These are phyloP conservation scores for Ophiostoma perfectum DNA, from an alignment of 2,329 filamentous ascomycete species.

Conservation along the genomic window DNA sequence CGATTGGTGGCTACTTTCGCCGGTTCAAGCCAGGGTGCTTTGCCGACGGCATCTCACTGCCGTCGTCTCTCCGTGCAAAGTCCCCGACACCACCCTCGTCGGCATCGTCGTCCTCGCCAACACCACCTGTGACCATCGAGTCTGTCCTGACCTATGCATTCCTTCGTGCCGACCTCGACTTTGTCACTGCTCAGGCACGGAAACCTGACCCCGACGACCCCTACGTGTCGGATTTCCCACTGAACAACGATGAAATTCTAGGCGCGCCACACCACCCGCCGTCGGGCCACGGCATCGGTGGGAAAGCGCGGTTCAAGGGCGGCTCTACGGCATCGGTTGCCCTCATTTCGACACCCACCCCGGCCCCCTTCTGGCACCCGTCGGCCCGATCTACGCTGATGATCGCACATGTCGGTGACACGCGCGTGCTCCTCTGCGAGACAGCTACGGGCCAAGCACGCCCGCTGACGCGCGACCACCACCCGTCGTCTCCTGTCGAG, in stretches of 20 bases:
- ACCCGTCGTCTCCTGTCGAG: conserved; percentile 82
- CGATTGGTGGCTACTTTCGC: conserved; percentile 90
- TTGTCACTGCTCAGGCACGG: conserved; percentile 79
- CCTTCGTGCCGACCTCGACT: conserved; percentile 87
- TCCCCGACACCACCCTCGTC: background rate
- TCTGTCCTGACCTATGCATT: conserved; percentile 87
- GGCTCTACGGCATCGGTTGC: conserved; percentile 88
- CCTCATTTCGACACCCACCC: conserved; percentile 85
- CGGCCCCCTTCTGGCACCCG: conserved; percentile 93
- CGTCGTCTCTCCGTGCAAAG: conserved; percentile 22
- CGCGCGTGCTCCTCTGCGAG: conserved; percentile 81
- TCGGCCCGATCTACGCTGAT: conserved; percentile 75
- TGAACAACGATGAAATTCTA: conserved; percentile 81
- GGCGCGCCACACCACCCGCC: conserved; percentile 53
- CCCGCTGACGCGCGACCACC: conserved; percentile 84
- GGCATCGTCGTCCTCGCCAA: conserved; percentile 2
- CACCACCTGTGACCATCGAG: conserved; percentile 54
- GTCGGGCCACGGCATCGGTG: conserved; percentile 62
- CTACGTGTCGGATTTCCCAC: conserved; percentile 64
- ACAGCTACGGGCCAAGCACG: conserved; percentile 74
- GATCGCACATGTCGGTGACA: conserved; percentile 89
- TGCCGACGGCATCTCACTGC: conserved; percentile 26
- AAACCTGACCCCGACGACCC: conserved; percentile 71
- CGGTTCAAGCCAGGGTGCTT: conserved; percentile 83
- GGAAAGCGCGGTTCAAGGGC: conserved; percentile 75